Evolutionary conservation across 805 yeast species (phyloP).

Genomic region (Ogataea methanolica): DNA sequence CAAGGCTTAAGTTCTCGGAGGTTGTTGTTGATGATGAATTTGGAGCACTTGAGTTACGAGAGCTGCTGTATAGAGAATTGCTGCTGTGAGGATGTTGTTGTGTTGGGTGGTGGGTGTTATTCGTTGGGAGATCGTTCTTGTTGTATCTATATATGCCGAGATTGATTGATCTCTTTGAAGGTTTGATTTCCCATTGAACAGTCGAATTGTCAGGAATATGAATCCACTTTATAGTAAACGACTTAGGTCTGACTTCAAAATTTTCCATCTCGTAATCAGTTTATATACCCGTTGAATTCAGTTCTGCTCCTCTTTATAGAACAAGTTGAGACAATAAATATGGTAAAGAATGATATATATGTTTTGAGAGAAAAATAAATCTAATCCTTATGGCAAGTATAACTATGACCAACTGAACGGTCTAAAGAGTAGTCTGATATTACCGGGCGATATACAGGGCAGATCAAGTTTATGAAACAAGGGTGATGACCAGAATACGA

Average conservation of each 20-base stretch:
- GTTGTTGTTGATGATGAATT: slow-evolving; percentile 11
- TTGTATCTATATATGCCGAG: slow-evolving; percentile 31
- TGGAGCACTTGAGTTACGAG: slow-evolving; percentile 10
- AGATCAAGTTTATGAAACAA: too few species aligned
- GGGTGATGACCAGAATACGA: too few species aligned
- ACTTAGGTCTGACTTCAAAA: slow-evolving; percentile 83
- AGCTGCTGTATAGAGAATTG: neutral
- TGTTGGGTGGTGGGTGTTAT: neutral
- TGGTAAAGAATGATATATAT: too few species aligned
- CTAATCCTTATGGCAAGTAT: too few species aligned
- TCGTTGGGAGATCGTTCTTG: slow-evolving; percentile 10
- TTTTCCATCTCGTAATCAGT: slow-evolving; percentile 61
- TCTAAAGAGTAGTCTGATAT: too few species aligned
- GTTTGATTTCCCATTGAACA: slow-evolving; percentile 78
- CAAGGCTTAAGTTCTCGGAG: slow-evolving; percentile 20
- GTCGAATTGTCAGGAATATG: slow-evolving; percentile 62
- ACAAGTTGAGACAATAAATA: too few species aligned
- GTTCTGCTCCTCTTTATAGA: neutral
- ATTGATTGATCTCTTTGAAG: slow-evolving; percentile 58
- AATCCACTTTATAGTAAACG: slow-evolving; percentile 90
- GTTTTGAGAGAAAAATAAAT: too few species aligned
- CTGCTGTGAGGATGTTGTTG: neutral
- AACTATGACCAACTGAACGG: too few species aligned
- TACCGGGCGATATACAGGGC: too few species aligned
- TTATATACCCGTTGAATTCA: neutral